Percentiles rank a stretch among this genome's conserved stretches.
Conservation (phyloP, 2,329 filamentous ascomycete species). For the Pyrenophora seminiperda region DNA sequence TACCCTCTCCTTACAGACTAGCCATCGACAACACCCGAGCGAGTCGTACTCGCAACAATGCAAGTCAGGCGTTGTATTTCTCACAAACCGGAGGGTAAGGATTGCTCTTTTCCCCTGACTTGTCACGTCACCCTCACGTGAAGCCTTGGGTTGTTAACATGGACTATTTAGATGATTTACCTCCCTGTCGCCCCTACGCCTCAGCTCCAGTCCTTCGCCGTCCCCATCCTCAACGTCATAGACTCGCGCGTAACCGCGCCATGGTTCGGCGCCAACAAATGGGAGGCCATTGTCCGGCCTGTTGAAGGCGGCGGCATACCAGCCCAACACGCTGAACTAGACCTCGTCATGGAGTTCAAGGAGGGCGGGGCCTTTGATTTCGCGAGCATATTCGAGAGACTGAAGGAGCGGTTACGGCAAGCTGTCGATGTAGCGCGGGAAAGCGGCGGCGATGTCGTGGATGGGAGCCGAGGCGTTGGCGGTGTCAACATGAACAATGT, state of each 20-base stretch:
- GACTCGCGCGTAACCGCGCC: slow-evolving; percentile 86
- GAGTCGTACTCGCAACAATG: slow-evolving; percentile 72
- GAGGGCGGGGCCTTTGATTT: slow-evolving; percentile 96
- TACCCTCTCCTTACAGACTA: slow-evolving; percentile 73
- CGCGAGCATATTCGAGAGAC: slow-evolving; percentile 77
- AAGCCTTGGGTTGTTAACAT: slow-evolving; percentile 6
- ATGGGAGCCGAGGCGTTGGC: slow-evolving; percentile 49
- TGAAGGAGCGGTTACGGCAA: slow-evolving; percentile 83
- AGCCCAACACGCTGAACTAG: slow-evolving; percentile 71
- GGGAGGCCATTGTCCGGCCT: slow-evolving; percentile 79
- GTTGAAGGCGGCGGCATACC: slow-evolving; percentile 85
- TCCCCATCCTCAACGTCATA: slow-evolving; percentile 83
- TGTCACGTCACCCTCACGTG: not conserved
- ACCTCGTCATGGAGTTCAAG: slow-evolving; percentile 86
- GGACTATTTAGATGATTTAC: slow-evolving; percentile 77
- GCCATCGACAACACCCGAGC: slow-evolving; percentile 67
- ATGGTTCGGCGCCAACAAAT: slow-evolving; percentile 91
- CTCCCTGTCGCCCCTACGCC: slow-evolving; percentile 72
- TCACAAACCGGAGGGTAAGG: slow-evolving; percentile 84
- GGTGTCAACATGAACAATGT: slow-evolving; percentile 66
- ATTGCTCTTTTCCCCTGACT: slow-evolving; percentile 1
- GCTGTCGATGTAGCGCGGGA: slow-evolving; percentile 76
- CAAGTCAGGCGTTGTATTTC: slow-evolving; percentile 74
- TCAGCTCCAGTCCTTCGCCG: slow-evolving; percentile 83
- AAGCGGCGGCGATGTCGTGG: slow-evolving; percentile 57